Percentiles rank a stretch among this genome's conserved stretches.
phyloP scores from a whole-genome alignment of 1,284 basidiomycete species.

The Agaricales sp. region DNA sequence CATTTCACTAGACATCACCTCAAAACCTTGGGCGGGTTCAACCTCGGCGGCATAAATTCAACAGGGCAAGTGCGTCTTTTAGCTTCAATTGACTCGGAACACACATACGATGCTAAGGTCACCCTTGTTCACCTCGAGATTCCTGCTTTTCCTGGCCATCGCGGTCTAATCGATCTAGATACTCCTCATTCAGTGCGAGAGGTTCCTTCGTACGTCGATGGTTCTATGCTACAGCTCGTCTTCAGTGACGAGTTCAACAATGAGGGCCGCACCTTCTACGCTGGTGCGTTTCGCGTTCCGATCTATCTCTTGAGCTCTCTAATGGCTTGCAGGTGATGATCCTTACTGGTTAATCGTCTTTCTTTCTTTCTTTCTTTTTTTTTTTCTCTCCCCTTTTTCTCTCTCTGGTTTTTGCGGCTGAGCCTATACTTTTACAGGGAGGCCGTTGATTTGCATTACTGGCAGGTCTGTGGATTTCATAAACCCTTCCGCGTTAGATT shows the following conservation, averaged over 20 bases:
- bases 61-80: constrained; percentile 53
- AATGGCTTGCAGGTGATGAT: constrained; percentile 43
- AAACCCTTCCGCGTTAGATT: not conserved
- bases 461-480: constrained; percentile 25
- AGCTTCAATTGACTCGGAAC: constrained; percentile 18
- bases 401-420: no score
- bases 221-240: constrained; percentile 51
- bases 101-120: constrained; percentile 10
- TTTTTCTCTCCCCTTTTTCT: no score
- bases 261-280: constrained; percentile 75
- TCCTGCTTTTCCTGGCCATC: constrained; percentile 51
- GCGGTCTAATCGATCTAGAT: constrained; percentile 66
- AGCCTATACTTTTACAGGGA: no score
- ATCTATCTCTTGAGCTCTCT: constrained; percentile 44
- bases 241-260: constrained; percentile 89
- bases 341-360: constrained; percentile 36
- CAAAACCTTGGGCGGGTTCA: constrained; percentile 57
- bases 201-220: constrained; percentile 46
- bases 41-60: constrained; percentile 74
- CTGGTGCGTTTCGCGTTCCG: constrained; percentile 36
- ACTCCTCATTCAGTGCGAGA: constrained; percentile 59
- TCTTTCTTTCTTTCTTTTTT: no score
- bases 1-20: constrained; percentile 44
- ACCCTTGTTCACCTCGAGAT: constrained; percentile 38
- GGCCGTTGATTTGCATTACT: constrained; percentile 51